Evolutionary conservation across 768 basidiomycete genomes (phyloP).

Genomic region (Hydnomerulius pinastri): DNA sequence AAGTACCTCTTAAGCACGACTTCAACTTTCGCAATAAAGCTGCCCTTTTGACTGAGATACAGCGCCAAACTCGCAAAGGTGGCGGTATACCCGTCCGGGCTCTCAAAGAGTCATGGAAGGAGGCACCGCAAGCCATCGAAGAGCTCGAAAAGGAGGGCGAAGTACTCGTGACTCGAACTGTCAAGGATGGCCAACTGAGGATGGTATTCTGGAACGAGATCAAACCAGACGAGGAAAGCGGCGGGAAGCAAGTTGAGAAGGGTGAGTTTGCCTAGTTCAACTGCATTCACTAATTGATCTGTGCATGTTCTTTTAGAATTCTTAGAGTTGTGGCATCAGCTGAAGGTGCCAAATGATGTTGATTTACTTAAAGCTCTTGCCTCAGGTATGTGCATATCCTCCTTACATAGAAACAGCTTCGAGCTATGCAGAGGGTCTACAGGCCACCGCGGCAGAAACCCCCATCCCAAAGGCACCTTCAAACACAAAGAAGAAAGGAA

Average conservation of each 20-base stretch:
- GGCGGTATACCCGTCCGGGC: conserved; percentile 83
- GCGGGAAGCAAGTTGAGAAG: conserved; percentile 75
- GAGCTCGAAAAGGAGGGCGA: conserved; percentile 90
- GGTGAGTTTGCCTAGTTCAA: conserved; percentile 44
- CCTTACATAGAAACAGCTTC: background rate
- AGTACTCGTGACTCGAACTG: conserved; percentile 82
- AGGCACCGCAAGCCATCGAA: conserved; percentile 79
- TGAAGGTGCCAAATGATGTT: conserved; percentile 84
- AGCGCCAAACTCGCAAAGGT: conserved; percentile 79
- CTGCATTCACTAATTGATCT: conserved; percentile 5
- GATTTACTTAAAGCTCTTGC: conserved; percentile 78
- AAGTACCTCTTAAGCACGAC: conserved; percentile 62
- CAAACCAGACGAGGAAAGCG: conserved; percentile 71
- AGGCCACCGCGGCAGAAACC: conserved; percentile 71
- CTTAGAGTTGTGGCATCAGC: conserved; percentile 80
- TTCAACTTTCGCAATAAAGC: conserved; percentile 84
- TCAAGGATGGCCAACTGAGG: conserved; percentile 78
- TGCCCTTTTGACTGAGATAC: conserved; percentile 81
- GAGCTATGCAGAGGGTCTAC: conserved; percentile 65
- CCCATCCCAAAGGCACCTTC: conserved; percentile 54
- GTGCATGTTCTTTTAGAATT: conserved; percentile 59
- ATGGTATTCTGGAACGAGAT: conserved; percentile 94
- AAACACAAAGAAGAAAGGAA: conserved; percentile 78
- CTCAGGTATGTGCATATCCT: conserved; percentile 49
- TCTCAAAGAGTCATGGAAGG: conserved; percentile 91